A percentile compares a stretch with the other conserved stretches of the same genome.
These are phyloP conservation scores for Pestalotiopsis sp. DNA, from an alignment of 2,329 filamentous ascomycete species.

Conservation along the genomic window DNA sequence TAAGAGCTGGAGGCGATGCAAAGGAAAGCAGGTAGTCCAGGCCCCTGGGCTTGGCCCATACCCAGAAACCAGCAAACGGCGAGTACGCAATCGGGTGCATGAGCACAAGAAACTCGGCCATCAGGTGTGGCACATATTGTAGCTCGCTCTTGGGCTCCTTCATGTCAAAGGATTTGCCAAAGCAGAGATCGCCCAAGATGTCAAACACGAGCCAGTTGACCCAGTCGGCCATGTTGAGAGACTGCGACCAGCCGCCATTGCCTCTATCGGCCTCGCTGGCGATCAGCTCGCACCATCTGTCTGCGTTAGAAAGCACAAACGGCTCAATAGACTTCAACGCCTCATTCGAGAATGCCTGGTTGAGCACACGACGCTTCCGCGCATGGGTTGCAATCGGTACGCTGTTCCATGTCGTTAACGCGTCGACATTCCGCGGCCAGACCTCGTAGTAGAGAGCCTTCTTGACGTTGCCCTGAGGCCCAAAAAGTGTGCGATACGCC, in stretches of 20 bases:
- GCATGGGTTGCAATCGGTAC: background rate
- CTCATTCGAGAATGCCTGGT: slow-evolving; percentile 7
- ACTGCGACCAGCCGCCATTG: background rate
- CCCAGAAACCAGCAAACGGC: slow-evolving; percentile 4
- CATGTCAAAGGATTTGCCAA: slow-evolving; percentile 11
- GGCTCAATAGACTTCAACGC: slow-evolving; percentile 1
- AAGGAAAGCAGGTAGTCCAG: background rate
- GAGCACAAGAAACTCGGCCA: slow-evolving; percentile 7
- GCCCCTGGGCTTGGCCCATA: background rate
- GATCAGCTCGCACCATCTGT: slow-evolving; percentile 6
- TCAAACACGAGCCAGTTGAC: slow-evolving; percentile 12
- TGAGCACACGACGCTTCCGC: slow-evolving; percentile 12
- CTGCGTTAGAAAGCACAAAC: background rate
- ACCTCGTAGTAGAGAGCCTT: slow-evolving; percentile 17
- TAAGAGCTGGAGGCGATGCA: background rate
- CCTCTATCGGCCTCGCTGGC: background rate
- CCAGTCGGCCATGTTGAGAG: slow-evolving; percentile 12
- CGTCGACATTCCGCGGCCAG: slow-evolving; percentile 14
- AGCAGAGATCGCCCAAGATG: slow-evolving; percentile 11
- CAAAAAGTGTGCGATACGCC: slow-evolving; percentile 11
- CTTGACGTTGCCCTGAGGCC: slow-evolving; percentile 16
- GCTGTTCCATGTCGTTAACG: slow-evolving; percentile 14
- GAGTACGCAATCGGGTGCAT: slow-evolving; percentile 9
- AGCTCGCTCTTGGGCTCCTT: slow-evolving; percentile 9
- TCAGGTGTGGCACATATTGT: background rate